Base-by-base conservation (phyloP, 1,139 yeast species). In the Lodderomyces beijingensis region DNA sequence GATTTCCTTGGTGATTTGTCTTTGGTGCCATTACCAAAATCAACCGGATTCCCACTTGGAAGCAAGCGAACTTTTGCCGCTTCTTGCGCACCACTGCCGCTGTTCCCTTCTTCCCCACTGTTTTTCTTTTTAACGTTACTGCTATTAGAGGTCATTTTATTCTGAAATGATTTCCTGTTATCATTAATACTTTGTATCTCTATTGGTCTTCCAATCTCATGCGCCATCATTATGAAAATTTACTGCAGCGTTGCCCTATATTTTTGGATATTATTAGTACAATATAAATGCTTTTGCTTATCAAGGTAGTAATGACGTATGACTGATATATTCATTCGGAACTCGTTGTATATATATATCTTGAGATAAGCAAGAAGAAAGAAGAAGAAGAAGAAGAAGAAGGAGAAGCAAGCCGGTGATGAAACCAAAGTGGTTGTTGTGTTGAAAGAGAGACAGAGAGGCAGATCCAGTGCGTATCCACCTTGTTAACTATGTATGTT, bases 1-100 rank as follows among this genome's bases (percentile, higher is more conserved):
- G 31, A 12, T 8, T 35, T 13, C n/a, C n/a, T n/a, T 35, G 27
- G 12, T 20, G 20, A 9, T n/a, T 29, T 29, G 11, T 31, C 34
- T 3, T 30, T 30, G 16, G 38, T 42, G 5, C 46, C 44, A 36
- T 51, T 49, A 12, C 73, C 73, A 49, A 67, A 66, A 40, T 65
- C 61, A 16, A 64, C 72, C 23, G 57, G 53, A 12, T 54, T 53
- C 3, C 76, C 75, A 44, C 59, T 66, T 7, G 75, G 75, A 31
- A 68, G 53, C 28, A 46, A 46, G 36, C 61, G 46, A 20, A 51
- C 53, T 19, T 19, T 19, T 8, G 21, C 21, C 7, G 7, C 7
- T 8, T 19, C 9, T 7, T 7, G 7, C 10, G 7, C 10, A 7
- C 21, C 21, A 19, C 9, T 8, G 10, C 9, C 7, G 10, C 21